These are phyloP conservation scores for Lactifluus rugatus DNA, from an alignment of 768 basidiomycete species.

Conservation along the genomic window DNA sequence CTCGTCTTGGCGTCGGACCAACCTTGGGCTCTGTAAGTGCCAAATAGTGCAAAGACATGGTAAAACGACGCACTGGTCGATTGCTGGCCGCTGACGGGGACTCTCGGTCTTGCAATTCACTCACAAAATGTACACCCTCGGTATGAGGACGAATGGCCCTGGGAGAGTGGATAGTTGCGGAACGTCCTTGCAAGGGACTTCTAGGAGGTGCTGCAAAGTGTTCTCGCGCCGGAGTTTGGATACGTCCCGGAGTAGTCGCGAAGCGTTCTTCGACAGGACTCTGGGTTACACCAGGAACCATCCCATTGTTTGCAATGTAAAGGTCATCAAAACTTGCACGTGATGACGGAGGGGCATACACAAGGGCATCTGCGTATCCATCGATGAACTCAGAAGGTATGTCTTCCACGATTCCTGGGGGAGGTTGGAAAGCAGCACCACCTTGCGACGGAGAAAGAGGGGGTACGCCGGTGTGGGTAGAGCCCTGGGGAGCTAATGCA, in stretches of 20 bases:
- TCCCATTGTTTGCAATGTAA: not conserved
- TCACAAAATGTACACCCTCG: not conserved
- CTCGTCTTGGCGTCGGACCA: not conserved
- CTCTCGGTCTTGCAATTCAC: not conserved
- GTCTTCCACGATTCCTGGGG: conserved; percentile 3
- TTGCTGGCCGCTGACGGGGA: not conserved
- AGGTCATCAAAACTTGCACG: not conserved
- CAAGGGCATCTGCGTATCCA: not conserved
- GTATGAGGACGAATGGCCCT: not conserved
- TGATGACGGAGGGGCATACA: conserved; percentile 3
- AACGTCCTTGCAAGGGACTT: not conserved
- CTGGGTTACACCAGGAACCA: not conserved
- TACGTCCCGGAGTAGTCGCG: not conserved
- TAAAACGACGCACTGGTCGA: not conserved
- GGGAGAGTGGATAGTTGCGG: not conserved
- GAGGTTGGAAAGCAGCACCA: not conserved
- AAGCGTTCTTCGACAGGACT: not conserved
- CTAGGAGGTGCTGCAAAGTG: not conserved
- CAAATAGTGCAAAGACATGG: not conserved
- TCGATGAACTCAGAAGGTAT: not conserved
- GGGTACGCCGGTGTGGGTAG: not conserved
- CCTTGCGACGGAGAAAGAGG: not conserved
- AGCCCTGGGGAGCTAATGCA: not conserved
- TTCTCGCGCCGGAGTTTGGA: not conserved
- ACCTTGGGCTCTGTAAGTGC: not conserved